Percentiles rank a stretch among this genome's conserved stretches.
phyloP scores from a whole-genome alignment of 2,329 filamentous ascomycete species.

The Colletotrichum liriopes region DNA sequence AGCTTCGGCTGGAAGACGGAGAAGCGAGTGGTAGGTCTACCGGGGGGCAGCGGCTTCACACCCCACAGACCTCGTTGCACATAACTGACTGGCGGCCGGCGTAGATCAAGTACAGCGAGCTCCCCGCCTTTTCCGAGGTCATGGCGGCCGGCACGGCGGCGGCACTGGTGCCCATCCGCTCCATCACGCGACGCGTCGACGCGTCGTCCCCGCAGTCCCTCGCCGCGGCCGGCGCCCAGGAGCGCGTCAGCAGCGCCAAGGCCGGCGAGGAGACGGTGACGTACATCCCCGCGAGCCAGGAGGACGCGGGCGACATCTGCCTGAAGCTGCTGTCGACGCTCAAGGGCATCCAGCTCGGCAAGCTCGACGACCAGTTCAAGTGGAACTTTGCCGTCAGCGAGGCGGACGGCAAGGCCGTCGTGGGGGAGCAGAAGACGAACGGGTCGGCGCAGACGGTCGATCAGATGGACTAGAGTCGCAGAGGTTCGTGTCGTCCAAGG shows the following conservation, averaged over 20 bases:
- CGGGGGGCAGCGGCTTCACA: background rate
- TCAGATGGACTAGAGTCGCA: constrained; percentile 50
- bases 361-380: constrained; percentile 81
- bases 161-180: constrained; percentile 90
- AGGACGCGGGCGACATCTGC: constrained; percentile 82
- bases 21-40: constrained; percentile 72
- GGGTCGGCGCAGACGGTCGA: constrained; percentile 49
- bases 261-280: constrained; percentile 66
- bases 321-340: constrained; percentile 81
- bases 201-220: constrained; percentile 58
- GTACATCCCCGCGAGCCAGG: constrained; percentile 69
- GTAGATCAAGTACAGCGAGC: constrained; percentile 75
- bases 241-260: constrained; percentile 55
- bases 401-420: constrained; percentile 61
- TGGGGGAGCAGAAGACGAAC: constrained; percentile 46
- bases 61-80: no score
- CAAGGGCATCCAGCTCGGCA: constrained; percentile 89
- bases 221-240: constrained; percentile 52
- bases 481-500: background rate
- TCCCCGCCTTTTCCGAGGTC: constrained; percentile 76
- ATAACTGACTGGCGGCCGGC: constrained; percentile 10
- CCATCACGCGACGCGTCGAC: constrained; percentile 79
- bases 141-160: constrained; percentile 95
- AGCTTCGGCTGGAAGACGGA: constrained; percentile 90
- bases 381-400: constrained; percentile 74